Evolutionary conservation across 331 rosid genomes (phyloP), one percentile per base, ranked within the genome.

Genomic region (Malus hybrid): DNA sequence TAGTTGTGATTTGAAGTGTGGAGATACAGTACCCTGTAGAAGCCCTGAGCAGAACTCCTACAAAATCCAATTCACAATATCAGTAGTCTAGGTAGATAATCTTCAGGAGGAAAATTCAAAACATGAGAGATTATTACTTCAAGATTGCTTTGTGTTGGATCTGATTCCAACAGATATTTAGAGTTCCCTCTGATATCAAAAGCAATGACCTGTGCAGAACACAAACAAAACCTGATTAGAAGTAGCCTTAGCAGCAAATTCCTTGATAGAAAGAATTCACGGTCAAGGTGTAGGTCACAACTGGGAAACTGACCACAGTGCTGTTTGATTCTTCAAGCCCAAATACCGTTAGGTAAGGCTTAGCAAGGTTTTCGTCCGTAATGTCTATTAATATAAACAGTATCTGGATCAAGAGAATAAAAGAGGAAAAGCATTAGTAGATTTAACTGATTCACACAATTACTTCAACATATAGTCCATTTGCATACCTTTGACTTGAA

Each of bases 1-100:
- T 66, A 97, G 90, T 82, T 90, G 93, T n/a, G 97, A 94, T 83
- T 90, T 94, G 88, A 72, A 94, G 90, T 82, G 89, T 6, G 91
- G 86, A 34, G 87, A 75, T 76, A 84, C 81, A 66, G 93, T 84
- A 71, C 97, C 97, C 63, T 80, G 86, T 78, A 89, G 22, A 73
- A 94, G 85, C 57, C 88, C 77, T 53, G 78, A 80, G 82, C 93
- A 86, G 84, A 94, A 94, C 46, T 84, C 93, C 99, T 94, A 80
- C 64, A 63, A 85, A 77, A 62, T 71, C 53, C 80, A 81, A 71
- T 77, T 76, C 73, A 61, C 55, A 57, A 65, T 81, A 15, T 77
- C 68, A 76, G 81, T 68, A 62, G 57, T 77, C 66, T 29, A 24
- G 68, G 19, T 69, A 68, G 50, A 64, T 53, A 62, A 42, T 63